Evolutionary conservation across 139 green algal species (phyloP).

Genomic region (Volvox africanus): DNA sequence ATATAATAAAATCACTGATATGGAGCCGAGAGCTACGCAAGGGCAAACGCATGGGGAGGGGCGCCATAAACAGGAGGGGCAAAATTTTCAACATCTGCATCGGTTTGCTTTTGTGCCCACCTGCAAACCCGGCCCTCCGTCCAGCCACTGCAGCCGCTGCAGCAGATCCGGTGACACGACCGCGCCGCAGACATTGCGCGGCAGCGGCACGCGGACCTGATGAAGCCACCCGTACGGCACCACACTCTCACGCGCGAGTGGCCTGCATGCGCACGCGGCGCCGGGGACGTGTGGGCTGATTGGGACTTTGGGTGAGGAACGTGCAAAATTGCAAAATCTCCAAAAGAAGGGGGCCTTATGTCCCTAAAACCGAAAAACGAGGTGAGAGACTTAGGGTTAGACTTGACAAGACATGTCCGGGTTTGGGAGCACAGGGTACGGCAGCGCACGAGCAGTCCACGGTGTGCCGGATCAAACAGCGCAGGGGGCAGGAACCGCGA

Average conservation of each 20-base stretch:
- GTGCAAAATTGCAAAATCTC: neutral
- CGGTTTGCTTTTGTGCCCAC: neutral
- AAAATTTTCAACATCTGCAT: too few relatives aligned
- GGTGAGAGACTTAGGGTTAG: too few relatives aligned
- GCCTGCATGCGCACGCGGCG: neutral
- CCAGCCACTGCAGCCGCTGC: conserved; percentile 32
- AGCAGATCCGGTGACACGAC: conserved; percentile 3
- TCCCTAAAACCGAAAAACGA: too few relatives aligned
- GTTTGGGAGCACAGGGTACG: neutral
- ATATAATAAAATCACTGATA: too few relatives aligned
- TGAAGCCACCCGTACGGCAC: conserved; percentile 42
- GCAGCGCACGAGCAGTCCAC: neutral
- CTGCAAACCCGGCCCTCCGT: conserved; percentile 8
- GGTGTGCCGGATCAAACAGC: too few relatives aligned
- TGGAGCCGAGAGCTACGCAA: too few relatives aligned
- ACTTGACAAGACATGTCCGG: too few relatives aligned
- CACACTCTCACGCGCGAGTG: conserved; percentile 11
- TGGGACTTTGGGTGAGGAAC: neutral
- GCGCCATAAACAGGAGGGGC: too few relatives aligned
- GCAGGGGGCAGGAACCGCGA: too few relatives aligned
- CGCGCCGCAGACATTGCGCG: conserved; percentile 2
- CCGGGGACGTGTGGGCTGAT: neutral
- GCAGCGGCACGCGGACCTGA: neutral
- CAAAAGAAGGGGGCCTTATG: neutral
- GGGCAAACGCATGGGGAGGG: too few relatives aligned